Evolutionary conservation across 768 basidiomycete genomes (phyloP).

Genomic region (Lentinula sp.): DNA sequence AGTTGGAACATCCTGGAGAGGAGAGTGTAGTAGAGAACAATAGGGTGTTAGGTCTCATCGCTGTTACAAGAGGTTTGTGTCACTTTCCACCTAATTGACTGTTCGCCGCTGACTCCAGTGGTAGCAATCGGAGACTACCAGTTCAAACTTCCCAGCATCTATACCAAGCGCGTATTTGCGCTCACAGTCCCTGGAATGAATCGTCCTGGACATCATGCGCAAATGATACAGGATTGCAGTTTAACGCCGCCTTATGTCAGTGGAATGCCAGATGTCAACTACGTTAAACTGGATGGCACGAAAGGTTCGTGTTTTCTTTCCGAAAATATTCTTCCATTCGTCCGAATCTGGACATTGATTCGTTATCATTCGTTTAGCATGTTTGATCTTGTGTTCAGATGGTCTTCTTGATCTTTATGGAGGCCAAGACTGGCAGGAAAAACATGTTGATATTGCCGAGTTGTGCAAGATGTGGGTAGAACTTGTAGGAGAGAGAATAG

Average conservation of each 20-base stretch:
- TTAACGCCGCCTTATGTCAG: slow-evolving; percentile 50
- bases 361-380: slow-evolving; percentile 13
- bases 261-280: slow-evolving; percentile 34
- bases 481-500: slow-evolving; percentile 15
- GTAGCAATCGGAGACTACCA: slow-evolving; percentile 48
- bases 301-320: neutral
- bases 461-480: slow-evolving; percentile 29
- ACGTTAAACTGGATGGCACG: slow-evolving; percentile 23
- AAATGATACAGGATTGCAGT: slow-evolving; percentile 34
- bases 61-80: slow-evolving; percentile 46
- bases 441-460: slow-evolving; percentile 19
- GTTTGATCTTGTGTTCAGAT: slow-evolving; percentile 46
- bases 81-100: neutral
- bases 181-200: slow-evolving; percentile 19
- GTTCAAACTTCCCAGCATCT: slow-evolving; percentile 46
- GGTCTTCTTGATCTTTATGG: slow-evolving; percentile 42
- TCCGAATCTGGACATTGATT: neutral
- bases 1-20: slow-evolving; percentile 42
- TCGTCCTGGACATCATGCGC: slow-evolving; percentile 25
- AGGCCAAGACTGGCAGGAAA: slow-evolving; percentile 18
- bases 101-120: neutral
- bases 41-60: slow-evolving; percentile 48
- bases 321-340: neutral
- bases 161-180: slow-evolving; percentile 40
- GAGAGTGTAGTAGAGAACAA: slow-evolving; percentile 33